phyloP scores from a whole-genome alignment of 305 asterid genomes.

The Solanum hybrid region DNA sequence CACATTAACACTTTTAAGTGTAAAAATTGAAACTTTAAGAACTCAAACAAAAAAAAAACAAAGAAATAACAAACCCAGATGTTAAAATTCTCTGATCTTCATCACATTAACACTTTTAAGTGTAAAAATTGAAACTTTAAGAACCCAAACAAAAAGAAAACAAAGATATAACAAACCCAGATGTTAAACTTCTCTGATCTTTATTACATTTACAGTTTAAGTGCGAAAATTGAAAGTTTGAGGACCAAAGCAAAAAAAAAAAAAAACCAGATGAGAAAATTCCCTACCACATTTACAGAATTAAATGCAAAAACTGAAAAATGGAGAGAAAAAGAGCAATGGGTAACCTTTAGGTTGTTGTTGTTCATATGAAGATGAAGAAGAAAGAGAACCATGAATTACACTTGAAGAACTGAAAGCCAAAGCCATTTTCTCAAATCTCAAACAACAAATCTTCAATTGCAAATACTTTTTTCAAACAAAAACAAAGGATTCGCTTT shows the following conservation, averaged over 20 bases:
- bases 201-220: no score
- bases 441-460: not conserved
- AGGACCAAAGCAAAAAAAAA: no score
- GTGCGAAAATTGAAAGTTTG: no score
- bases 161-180: not conserved
- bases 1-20: not conserved
- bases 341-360: slow-evolving; percentile 23
- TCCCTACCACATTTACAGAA: not conserved
- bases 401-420: slow-evolving; percentile 23
- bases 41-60: not conserved
- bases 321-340: not conserved
- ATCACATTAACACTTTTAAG: not conserved
- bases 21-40: not conserved
- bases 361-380: not conserved
- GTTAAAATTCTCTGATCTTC: not conserved
- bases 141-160: not conserved
- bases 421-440: slow-evolving; percentile 21
- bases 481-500: not conserved
- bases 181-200: not conserved
- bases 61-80: not conserved
- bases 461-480: not conserved
- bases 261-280: no score
- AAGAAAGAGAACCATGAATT: slow-evolving; percentile 15
- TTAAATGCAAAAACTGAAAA: not conserved
- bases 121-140: not conserved